A percentile compares a stretch with the other conserved stretches of the same genome.
These are phyloP conservation scores for Helenozyma baotianmanensis DNA, from an alignment of 805 yeast species.

Conservation along the genomic window DNA sequence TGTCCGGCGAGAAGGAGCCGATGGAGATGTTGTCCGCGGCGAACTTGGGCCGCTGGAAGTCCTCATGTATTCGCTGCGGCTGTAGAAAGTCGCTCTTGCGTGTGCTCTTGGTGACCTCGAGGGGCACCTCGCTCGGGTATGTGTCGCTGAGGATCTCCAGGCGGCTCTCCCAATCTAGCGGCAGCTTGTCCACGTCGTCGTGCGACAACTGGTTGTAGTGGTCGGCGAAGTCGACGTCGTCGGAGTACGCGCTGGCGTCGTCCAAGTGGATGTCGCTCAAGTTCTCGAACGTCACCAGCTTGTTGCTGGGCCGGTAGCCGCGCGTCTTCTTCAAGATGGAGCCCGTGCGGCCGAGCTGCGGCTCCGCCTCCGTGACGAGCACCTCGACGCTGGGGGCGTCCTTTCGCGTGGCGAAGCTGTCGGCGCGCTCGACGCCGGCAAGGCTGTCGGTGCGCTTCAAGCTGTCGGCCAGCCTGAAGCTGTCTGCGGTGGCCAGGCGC, in stretches of 20 bases:
- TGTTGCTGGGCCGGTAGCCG: conserved; percentile 14
- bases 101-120: conserved; percentile 26
- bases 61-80: background rate
- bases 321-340: conserved; percentile 13
- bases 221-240: conserved; percentile 14
- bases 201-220: conserved; percentile 19
- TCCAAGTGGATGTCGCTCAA: conserved; percentile 23
- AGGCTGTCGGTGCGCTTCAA: no score
- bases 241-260: conserved; percentile 12
- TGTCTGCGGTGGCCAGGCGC: no score
- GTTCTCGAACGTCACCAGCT: conserved; percentile 39
- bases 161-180: conserved; percentile 19
- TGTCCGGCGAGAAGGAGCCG: conserved; percentile 37
- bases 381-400: background rate
- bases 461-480: no score
- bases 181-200: conserved; percentile 14
- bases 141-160: conserved; percentile 42
- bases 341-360: conserved; percentile 6
- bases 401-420: background rate
- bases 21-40: conserved; percentile 23
- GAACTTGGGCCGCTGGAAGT: background rate
- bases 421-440: conserved; percentile 1
- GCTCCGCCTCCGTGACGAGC: background rate
- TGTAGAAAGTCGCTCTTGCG: background rate
- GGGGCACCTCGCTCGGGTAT: conserved; percentile 30